phyloP scores from a whole-genome alignment of 2,329 filamentous ascomycete genomes.

The Neonectria sp. region DNA sequence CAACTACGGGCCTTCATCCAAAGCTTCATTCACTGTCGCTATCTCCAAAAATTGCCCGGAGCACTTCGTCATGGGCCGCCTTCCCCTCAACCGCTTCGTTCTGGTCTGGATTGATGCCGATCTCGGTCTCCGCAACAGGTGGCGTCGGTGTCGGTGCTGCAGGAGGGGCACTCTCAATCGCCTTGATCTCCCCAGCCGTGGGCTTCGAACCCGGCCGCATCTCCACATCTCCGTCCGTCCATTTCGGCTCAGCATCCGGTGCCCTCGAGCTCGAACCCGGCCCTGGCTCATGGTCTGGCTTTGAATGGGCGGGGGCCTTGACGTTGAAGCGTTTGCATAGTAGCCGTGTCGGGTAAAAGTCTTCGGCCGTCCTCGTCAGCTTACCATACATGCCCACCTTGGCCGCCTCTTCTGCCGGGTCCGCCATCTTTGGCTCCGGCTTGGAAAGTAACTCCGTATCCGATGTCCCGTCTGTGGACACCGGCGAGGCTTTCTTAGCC shows the following conservation, averaged over 20 bases:
- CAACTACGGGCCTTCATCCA: background rate
- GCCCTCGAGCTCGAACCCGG: constrained; percentile 32
- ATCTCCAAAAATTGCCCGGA: constrained; percentile 94
- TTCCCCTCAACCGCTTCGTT: constrained; percentile 79
- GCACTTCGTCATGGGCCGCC: constrained; percentile 84
- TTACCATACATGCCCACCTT: constrained; percentile 93
- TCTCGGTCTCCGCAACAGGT: constrained; percentile 50
- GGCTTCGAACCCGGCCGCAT: constrained; percentile 21
- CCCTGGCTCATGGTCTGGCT: constrained; percentile 63
- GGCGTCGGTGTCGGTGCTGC: constrained; percentile 17
- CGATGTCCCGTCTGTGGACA: constrained; percentile 38
- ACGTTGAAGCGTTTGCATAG: constrained; percentile 97
- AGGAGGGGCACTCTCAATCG: constrained; percentile 31
- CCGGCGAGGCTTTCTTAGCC: constrained; percentile 63
- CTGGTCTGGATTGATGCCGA: constrained; percentile 74
- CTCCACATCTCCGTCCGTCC: constrained; percentile 22
- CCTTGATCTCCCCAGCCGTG: constrained; percentile 26
- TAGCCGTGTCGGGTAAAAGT: constrained; percentile 86
- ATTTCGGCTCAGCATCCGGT: constrained; percentile 29
- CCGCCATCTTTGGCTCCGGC: constrained; percentile 57
- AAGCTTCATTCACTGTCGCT: constrained; percentile 75
- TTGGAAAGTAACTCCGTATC: constrained; percentile 48
- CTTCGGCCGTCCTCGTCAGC: constrained; percentile 80
- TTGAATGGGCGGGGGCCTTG: constrained; percentile 79
- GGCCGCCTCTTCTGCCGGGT: constrained; percentile 89